phyloP scores from a whole-genome alignment of 2,329 filamentous ascomycete species.

The Colletotrichum sp. region DNA sequence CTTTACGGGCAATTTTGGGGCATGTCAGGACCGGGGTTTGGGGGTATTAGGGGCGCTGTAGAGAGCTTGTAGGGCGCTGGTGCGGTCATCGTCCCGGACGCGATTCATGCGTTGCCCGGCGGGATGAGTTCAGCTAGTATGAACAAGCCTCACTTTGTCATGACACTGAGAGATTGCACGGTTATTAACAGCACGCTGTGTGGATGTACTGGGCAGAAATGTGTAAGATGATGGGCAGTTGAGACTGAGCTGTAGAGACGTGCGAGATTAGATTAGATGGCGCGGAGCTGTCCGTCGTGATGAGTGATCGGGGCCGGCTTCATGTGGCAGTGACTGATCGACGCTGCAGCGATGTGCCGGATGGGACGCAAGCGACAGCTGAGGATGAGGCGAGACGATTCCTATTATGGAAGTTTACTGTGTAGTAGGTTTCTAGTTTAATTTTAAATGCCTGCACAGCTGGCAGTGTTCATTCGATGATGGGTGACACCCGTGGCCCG shows the following conservation, averaged over 20 bases:
- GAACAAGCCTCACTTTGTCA: neutral
- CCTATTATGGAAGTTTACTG: neutral
- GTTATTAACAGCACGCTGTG: neutral
- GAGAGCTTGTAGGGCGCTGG: neutral
- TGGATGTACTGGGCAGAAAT: neutral
- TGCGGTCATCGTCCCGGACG: neutral
- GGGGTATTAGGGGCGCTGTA: neutral
- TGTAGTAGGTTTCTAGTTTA: neutral
- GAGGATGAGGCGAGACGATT: neutral
- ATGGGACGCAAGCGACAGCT: neutral
- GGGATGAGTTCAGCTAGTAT: neutral
- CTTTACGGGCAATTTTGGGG: neutral
- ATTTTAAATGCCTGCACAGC: neutral
- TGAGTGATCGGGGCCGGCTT: neutral
- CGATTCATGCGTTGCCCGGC: neutral
- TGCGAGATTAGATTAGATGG: neutral
- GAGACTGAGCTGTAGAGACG: neutral
- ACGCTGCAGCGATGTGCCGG: neutral
- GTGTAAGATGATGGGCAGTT: neutral
- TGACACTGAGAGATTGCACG: neutral
- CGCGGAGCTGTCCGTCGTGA: neutral
- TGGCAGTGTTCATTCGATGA: neutral
- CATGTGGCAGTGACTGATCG: neutral
- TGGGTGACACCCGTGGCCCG: neutral
- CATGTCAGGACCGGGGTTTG: neutral